Conservation (phyloP, 139 green algal genomes). For the Trebouxia sp. region DNA sequence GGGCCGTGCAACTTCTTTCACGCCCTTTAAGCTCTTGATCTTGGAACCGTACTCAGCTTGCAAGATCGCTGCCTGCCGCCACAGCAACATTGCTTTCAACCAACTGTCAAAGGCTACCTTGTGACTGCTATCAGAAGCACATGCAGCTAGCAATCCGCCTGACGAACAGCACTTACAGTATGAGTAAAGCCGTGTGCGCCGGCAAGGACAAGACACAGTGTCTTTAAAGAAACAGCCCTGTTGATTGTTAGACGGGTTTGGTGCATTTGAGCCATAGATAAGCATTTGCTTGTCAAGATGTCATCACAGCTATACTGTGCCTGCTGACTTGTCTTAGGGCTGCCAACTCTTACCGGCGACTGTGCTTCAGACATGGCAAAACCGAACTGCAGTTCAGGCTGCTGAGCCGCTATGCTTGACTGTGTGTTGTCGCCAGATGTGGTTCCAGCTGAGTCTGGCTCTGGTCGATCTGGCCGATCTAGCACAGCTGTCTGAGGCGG, state of each 20-base stretch:
- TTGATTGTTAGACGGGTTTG: too few relatives aligned
- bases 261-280: too few relatives aligned
- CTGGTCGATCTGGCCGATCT: conserved; percentile 5
- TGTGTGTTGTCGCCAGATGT: not conserved
- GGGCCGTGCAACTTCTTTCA: not conserved
- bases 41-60: not conserved
- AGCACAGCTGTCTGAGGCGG: conserved; percentile 16
- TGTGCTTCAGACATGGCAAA: not conserved
- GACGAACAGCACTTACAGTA: too few relatives aligned
- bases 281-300: too few relatives aligned
- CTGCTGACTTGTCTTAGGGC: not conserved
- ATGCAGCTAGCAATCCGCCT: too few relatives aligned
- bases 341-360: not conserved
- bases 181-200: too few relatives aligned
- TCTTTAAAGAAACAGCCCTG: too few relatives aligned
- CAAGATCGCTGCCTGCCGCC: not conserved
- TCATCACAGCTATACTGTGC: too few relatives aligned
- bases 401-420: not conserved
- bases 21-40: not conserved
- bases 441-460: not conserved
- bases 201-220: too few relatives aligned
- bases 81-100: not conserved
- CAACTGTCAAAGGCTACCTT: too few relatives aligned
- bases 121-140: too few relatives aligned
- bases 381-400: not conserved